Base-by-base conservation (phyloP, 352 stramenopile genomes). In the Pythium pyrilobum region DNA sequence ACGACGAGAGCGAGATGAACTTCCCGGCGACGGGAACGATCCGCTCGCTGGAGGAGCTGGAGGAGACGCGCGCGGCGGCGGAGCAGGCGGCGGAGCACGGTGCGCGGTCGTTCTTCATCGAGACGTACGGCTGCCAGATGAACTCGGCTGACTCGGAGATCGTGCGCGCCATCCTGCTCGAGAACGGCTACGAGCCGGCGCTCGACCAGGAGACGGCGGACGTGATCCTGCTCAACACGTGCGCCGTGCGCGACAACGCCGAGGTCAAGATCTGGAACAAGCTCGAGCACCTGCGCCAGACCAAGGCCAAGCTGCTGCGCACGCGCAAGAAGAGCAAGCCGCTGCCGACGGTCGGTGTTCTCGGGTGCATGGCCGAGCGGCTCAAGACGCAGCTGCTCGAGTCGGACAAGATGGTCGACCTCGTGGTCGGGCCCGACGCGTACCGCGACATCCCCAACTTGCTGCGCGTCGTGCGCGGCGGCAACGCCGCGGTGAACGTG, bases 341-440 rank as follows among this genome's bases (percentile, higher is more conserved):
- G 27, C 68, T 85, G 36, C 77, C 78, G 33, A 92, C 78, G 5
- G 89, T 99, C 27, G 97, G 96, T 31, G 92, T 99, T 29, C 75
- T 99, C 16, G 97, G 97, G 24, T 99, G 97, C 76, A 99, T 99
- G 97, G 97, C 97, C n/a, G 96, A 99, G 80, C 81, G 97, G 5
- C 76, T 99, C 40, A 98, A 99, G 80, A 89, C 83, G 29, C 79
- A 98, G 52, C 78, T 99, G 65, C 89, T 99, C 21, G 83, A 97
- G 50, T 81, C 77, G 20, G 82, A 96, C 66, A 97, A 97, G 55
- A 96, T 96, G 67, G 93, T 98, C 37, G 97, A 99, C 81, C 58
- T 99, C 13, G 95, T 99, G 2, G 96, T 98, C 21, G 97, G 97
- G 1, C 97, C 97, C 0, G 97, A 99, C 71, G 96, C 96, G 6